These are phyloP conservation scores for Kalanchoe fedtschenkoi DNA, from an alignment of 164 flowering plant species.

Conservation along the genomic window DNA sequence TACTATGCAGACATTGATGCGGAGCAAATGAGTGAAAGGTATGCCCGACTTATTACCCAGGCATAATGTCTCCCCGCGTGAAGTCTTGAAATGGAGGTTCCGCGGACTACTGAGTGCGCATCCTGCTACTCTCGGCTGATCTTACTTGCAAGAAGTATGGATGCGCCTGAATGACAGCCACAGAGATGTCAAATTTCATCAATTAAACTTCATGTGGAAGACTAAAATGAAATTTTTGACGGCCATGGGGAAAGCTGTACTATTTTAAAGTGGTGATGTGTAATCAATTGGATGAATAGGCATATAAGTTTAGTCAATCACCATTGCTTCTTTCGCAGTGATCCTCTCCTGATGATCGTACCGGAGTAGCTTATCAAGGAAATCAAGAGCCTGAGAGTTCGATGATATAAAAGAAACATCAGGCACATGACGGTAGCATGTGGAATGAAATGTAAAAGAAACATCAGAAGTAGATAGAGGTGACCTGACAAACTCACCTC, in stretches of 20 bases:
- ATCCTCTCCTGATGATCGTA: slow-evolving; percentile 87
- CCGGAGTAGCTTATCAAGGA: slow-evolving; percentile 79
- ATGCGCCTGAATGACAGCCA: slow-evolving; percentile 30
- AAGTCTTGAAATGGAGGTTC: no score
- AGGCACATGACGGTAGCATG: neutral
- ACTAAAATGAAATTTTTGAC: neutral
- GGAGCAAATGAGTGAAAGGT: no score
- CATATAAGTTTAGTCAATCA: slow-evolving; percentile 10
- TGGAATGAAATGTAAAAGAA: neutral
- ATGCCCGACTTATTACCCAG: no score
- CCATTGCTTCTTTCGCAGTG: slow-evolving; percentile 89
- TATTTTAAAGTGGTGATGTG: no score
- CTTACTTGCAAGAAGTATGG: slow-evolving; percentile 55
- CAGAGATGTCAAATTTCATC: neutral
- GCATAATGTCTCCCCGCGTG: no score
- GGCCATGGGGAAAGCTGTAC: neutral
- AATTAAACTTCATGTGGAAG: neutral
- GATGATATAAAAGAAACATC: slow-evolving; percentile 1
- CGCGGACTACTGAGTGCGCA: no score
- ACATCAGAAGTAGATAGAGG: no score
- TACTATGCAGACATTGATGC: no score
- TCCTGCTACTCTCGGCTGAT: slow-evolving; percentile 49
- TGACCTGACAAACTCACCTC: slow-evolving; percentile 33
- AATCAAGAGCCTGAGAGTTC: slow-evolving; percentile 66
- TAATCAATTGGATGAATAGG: no score